Percentiles rank a stretch among this genome's conserved stretches.
phyloP scores from a whole-genome alignment of 768 basidiomycete species.

The Russula abietina region DNA sequence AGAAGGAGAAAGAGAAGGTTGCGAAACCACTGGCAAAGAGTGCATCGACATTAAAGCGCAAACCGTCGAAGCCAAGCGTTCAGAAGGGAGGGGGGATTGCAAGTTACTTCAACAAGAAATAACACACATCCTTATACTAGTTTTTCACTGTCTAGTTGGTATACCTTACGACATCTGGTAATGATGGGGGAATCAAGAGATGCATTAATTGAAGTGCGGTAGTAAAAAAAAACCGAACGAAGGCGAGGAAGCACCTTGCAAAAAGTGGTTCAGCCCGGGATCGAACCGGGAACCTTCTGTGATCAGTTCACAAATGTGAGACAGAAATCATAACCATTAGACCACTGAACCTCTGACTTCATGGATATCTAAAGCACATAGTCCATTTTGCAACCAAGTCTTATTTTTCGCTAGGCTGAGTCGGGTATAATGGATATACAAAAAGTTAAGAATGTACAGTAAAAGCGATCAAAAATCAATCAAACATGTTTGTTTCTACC shows the following conservation, averaged over 20 bases:
- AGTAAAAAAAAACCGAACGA: too few relatives aligned
- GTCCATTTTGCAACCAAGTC: background rate
- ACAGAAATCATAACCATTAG: conserved; percentile 48
- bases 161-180: background rate
- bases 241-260: background rate
- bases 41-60: conserved; percentile 6
- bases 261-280: conserved; percentile 40
- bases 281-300: conserved; percentile 47
- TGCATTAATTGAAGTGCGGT: too few relatives aligned
- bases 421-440: background rate
- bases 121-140: too few relatives aligned
- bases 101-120: conserved; percentile 19
- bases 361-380: background rate
- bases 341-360: conserved; percentile 35
- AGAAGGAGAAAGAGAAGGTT: background rate
- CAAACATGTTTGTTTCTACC: background rate
- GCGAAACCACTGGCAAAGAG: conserved; percentile 7
- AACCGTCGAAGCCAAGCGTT: conserved; percentile 10
- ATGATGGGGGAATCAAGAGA: too few relatives aligned
- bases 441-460: background rate
- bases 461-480: background rate
- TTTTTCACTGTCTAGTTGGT: background rate
- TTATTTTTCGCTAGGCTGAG: background rate
- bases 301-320: conserved; percentile 32
- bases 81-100: conserved; percentile 20